Conservation (phyloP, 2,329 filamentous ascomycete species). For the Ascochyta lentis region DNA sequence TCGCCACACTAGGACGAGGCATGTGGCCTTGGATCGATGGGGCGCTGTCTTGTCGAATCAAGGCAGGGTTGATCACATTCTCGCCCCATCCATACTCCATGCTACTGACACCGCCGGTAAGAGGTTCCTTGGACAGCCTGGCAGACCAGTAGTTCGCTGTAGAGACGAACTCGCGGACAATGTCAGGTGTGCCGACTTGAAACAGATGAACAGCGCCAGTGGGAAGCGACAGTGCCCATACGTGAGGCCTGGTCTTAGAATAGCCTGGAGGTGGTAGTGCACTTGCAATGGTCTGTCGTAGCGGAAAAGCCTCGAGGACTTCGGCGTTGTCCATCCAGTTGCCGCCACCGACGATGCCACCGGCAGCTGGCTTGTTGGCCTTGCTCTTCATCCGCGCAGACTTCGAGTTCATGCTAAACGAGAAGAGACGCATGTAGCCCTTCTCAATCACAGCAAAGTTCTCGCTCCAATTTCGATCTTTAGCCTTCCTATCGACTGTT, state of each 20-base stretch:
- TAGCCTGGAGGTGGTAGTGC: constrained; percentile 90
- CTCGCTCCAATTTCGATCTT: constrained; percentile 92
- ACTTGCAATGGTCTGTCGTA: constrained; percentile 91
- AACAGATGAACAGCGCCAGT: constrained; percentile 97
- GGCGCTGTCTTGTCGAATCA: constrained; percentile 51
- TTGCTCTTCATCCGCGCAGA: constrained; percentile 73
- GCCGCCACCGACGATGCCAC: constrained; percentile 84
- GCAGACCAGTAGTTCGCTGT: constrained; percentile 99
- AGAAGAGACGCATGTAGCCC: constrained; percentile 92
- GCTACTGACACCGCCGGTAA: constrained; percentile 92
- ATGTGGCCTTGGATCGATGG: constrained; percentile 43
- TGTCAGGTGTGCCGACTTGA: constrained; percentile 93
- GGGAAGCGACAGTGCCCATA: constrained; percentile 91
- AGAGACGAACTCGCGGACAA: constrained; percentile 90
- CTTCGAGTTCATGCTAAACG: constrained; percentile 80
- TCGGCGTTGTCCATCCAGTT: constrained; percentile 99
- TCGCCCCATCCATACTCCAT: constrained; percentile 98
- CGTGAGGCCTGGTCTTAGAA: constrained; percentile 85
- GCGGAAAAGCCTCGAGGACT: constrained; percentile 82
- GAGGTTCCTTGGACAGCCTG: constrained; percentile 87
- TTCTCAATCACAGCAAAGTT: constrained; percentile 97
- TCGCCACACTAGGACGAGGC: constrained; percentile 63
- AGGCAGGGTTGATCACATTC: constrained; percentile 68
- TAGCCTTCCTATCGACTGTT: constrained; percentile 86
- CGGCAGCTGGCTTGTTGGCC: constrained; percentile 61